Evolutionary conservation across 495 filamentous ascomycete species (phyloP), one percentile per base, ranked within the genome.

Genomic region (Xylaria curta): DNA sequence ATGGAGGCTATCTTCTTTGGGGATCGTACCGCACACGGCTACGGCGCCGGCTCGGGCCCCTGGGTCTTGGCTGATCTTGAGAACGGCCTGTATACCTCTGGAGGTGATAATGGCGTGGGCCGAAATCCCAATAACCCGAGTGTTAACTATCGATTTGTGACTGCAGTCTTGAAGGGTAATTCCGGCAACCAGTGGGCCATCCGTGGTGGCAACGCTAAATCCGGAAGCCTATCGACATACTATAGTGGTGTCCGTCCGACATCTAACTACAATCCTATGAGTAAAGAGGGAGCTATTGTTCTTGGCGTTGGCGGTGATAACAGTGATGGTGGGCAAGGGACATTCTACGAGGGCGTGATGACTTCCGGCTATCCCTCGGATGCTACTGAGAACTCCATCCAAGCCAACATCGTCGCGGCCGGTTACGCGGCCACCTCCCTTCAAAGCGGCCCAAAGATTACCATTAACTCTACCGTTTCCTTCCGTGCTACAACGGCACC

Each of bases 1-100:
- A 89, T 89, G 87, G 87, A 89, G 76, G 85, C 87, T 40, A 86
- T 89, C 75, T 89, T 89, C 80, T 89, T 78, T 77, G 87, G 87
- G 47, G 78, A 78, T 71, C 78, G 72, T 73, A 84, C 78, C 5
- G 64, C 44, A 72, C 87, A 84, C 85, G 87, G 87, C 47, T 78
- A 75, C 54, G 87, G 87, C 26, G 56, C 84, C 36, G 87, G 87
- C 63, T 83, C 74, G 31, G 87, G 87, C 4, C 87, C 87, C 38
- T 89, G 87, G 87, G 67, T 89, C 73, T 87, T 88, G 86, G 87
- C 85, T 38, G 87, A 89, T 83, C 80, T 89, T 4, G 87, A 89
- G 78, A 88, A 88, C 66, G 84, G 84, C n/a, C 74, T 89, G 58
- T 89, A 87, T 81, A 87, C 87, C 31, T 65, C 62, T 10, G 62